phyloP scores from a whole-genome alignment of 2,329 filamentous ascomycete genomes.

The Trematosphaeria pertusa region DNA sequence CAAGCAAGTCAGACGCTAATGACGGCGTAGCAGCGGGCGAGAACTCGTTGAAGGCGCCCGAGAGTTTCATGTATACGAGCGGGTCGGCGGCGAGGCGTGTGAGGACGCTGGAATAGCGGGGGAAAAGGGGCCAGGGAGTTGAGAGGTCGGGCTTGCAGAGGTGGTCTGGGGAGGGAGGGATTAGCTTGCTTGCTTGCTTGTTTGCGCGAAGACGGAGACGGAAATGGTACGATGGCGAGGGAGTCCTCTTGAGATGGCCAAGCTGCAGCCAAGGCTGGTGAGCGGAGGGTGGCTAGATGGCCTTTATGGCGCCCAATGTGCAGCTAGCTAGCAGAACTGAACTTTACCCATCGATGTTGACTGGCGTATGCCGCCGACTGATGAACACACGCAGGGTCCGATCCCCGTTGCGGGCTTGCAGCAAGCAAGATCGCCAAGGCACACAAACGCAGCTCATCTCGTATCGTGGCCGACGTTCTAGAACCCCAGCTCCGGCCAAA shows the following conservation, averaged over 20 bases:
- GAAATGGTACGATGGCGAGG: not conserved
- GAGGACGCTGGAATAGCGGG: conserved; percentile 75
- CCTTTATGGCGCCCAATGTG: too few relatives aligned
- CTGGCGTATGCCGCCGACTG: too few relatives aligned
- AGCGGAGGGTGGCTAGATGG: too few relatives aligned
- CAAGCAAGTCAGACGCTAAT: conserved; percentile 64
- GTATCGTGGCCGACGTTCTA: too few relatives aligned
- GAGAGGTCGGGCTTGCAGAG: conserved; percentile 87
- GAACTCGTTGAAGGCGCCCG: conserved; percentile 83
- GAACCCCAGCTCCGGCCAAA: not conserved
- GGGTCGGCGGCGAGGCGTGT: conserved; percentile 69
- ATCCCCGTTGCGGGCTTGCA: too few relatives aligned
- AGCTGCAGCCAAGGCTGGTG: too few relatives aligned
- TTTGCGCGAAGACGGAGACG: not conserved
- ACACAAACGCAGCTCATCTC: not conserved
- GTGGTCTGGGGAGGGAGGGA: conserved; percentile 67
- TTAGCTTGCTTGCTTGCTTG: not conserved
- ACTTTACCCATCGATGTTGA: too few relatives aligned
- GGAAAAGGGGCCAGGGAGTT: conserved; percentile 52
- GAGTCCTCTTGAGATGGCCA: too few relatives aligned
- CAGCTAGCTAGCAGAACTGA: too few relatives aligned
- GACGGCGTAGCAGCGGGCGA: conserved; percentile 50
- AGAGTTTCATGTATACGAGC: conserved; percentile 89
- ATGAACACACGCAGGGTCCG: too few relatives aligned
- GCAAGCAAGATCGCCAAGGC: too few relatives aligned